Base-by-base conservation (phyloP, 805 yeast genomes). In the Metschnikowia borealis region DNA sequence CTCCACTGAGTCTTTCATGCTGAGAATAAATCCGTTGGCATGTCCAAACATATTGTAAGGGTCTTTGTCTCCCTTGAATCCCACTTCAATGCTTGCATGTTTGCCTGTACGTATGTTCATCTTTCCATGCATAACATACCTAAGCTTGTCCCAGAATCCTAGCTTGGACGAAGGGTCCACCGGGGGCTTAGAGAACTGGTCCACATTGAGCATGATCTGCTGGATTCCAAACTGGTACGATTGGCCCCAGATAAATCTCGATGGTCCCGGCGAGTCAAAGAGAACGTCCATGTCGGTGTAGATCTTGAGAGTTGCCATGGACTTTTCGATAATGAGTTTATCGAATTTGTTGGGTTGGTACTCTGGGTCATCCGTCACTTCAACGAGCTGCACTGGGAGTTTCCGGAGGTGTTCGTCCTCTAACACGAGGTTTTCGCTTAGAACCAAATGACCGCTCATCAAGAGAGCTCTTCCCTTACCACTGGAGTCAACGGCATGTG, bases 71-170 rank as follows among this genome's bases (percentile, higher is more conserved):
- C 96, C 94, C 61, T 88, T 87, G 59, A 85, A 71, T 2, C 81
- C 75, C 6, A 85, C 76, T 50, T 81, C 79, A 40, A 87, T 71
- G 17, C 74, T 72, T 11, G 82, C 61, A 1, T 77, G 70, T 20
- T 79, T 65, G 2, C 67, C 67, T 75, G 87, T 79, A 14, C 68
- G 62, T 49, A 89, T 73, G 2, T 65, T 66, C 47, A 84, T 67
- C 17, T 80, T 77, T 0, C 96, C 96, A 69, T 91, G 97, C 58
- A 89, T 70, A 14, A 85, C 74, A 29, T 83, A 75, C 45, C 96
- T 71, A 26, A 89, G 67, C 63, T 90, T 92, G 66, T 91, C 98
- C 98, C 98, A 91, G 57, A 90, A 84, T 0, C 98, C 98, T 13
- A 89, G 69, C 57, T 85, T 86, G 3, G 81, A 78, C 1, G 96